Evolutionary conservation across 768 basidiomycete genomes (phyloP).

Genomic region (Boletus bicolor): DNA sequence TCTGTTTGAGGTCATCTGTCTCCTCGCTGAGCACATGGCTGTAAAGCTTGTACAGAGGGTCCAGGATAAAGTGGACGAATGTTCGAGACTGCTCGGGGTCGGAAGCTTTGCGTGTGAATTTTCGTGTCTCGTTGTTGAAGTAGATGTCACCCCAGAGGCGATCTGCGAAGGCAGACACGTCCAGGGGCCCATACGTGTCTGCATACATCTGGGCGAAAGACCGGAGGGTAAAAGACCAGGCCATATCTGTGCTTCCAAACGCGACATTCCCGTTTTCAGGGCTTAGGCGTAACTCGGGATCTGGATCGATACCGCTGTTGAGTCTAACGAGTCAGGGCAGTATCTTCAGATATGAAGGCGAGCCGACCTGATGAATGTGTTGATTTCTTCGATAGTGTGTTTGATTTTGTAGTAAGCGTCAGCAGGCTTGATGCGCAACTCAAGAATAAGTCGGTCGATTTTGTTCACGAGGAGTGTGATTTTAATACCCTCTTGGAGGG

Average conservation of each 20-base stretch:
- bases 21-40: slow-evolving; percentile 93
- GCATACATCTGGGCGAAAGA: slow-evolving; percentile 98
- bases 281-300: slow-evolving; percentile 83
- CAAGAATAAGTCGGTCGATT: slow-evolving; percentile 94
- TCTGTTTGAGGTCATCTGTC: slow-evolving; percentile 79
- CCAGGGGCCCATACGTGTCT: slow-evolving; percentile 82
- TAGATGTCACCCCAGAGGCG: slow-evolving; percentile 99
- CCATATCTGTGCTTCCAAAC: slow-evolving; percentile 96
- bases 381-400: slow-evolving; percentile 98
- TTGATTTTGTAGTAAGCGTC: slow-evolving; percentile 99
- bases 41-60: slow-evolving; percentile 96
- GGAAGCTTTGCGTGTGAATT: slow-evolving; percentile 82
- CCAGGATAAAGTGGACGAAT: slow-evolving; percentile 95
- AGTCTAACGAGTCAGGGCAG: neutral
- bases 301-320: slow-evolving; percentile 74
- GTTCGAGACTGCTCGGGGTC: slow-evolving; percentile 74
- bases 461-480: slow-evolving; percentile 96
- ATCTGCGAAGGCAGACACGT: slow-evolving; percentile 81
- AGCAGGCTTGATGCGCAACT: slow-evolving; percentile 89
- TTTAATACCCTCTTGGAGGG: slow-evolving; percentile 83
- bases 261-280: slow-evolving; percentile 97
- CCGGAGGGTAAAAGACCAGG: slow-evolving; percentile 92
- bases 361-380: slow-evolving; percentile 86
- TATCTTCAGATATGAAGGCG: neutral
- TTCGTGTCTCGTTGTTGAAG: slow-evolving; percentile 78